Evolutionary conservation across 495 filamentous ascomycete genomes (phyloP), one percentile per base, ranked within the genome.

Genomic region (Tuber indicum): DNA sequence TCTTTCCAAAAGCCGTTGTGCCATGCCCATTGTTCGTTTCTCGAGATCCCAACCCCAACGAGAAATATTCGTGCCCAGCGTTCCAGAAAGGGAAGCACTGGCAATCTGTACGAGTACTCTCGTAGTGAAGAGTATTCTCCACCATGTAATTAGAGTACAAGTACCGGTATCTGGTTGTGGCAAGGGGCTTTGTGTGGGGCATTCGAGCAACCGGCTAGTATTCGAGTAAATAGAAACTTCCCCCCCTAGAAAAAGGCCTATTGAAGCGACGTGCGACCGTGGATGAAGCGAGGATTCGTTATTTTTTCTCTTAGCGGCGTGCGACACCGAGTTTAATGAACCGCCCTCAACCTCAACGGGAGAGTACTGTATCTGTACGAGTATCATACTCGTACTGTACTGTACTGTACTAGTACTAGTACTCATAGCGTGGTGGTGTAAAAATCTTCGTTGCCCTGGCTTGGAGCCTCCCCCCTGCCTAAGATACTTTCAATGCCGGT

Each of bases 1-100:
- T 62, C 52, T 62, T 62, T 62, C n/a, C n/a, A 62, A 32, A 62
- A n/a, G n/a, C n/a, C 52, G 52, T 62, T 62, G n/a, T 62, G 52
- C n/a, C n/a, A 62, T 62, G 9, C 12, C 23, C 52, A 23, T 32
- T 32, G n/a, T 16, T 62, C 16, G 52, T 62, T 62, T 62, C 9
- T 32, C 8, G 52, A 16, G 32, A 32, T 62, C n/a, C n/a, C 52
- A 14, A 32, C 52, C n/a, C n/a, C 12, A 58, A 58, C 21, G 49
- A 12, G 49, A 26, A 26, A 26, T n/a, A 23, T 58, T n/a, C 0
- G 49, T 58, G 2, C 52, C 52, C 21, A 10, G 26, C 3, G 4
- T 66, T 66, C 58, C 14, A 32, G 58, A 32, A 16, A 32, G 58
- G 58, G 58, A 66, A 32, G 26, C 0, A 66, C 58, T 8, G 2